Conservation (phyloP, 1,284 basidiomycete species). For the Chondrostereum purpureum region DNA sequence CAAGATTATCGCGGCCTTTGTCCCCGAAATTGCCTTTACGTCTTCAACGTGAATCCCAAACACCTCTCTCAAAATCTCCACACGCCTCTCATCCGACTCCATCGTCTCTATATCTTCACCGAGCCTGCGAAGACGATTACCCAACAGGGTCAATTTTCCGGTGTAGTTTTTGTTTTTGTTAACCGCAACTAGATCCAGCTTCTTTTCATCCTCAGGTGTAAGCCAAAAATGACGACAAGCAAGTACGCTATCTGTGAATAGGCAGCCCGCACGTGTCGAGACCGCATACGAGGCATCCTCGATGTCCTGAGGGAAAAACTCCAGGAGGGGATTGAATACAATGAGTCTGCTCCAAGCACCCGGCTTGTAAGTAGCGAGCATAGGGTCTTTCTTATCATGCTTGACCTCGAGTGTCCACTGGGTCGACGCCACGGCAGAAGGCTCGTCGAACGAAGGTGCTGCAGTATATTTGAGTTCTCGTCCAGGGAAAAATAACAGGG, state of each 20-base stretch:
- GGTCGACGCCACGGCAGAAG: conserved; percentile 12
- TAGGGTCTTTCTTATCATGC: conserved; percentile 15
- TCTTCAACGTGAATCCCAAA: conserved; percentile 23
- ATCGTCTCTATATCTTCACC: conserved; percentile 20
- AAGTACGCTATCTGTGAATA: conserved; percentile 26
- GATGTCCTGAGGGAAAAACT: conserved; percentile 25
- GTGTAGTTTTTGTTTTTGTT: no score
- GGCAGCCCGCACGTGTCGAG: conserved; percentile 14
- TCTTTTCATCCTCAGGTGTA: no score
- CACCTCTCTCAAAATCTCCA: conserved; percentile 23
- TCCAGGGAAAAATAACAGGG: not conserved
- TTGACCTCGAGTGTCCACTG: conserved; percentile 25
- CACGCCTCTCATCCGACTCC: conserved; percentile 24
- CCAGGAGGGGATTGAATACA: conserved; percentile 26
- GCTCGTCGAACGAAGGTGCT: conserved; percentile 11
- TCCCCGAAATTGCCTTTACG: not conserved
- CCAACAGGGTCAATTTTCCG: no score
- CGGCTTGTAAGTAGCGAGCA: conserved; percentile 2
- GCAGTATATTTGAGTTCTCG: not conserved
- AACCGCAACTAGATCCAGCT: no score
- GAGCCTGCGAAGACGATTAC: no score
- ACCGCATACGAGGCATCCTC: conserved; percentile 23
- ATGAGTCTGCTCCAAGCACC: conserved; percentile 23
- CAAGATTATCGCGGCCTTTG: no score
- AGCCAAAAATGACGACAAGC: conserved; percentile 21